Conservation (phyloP, 345 rosid species). For the Lagerstroemia speciosa region DNA sequence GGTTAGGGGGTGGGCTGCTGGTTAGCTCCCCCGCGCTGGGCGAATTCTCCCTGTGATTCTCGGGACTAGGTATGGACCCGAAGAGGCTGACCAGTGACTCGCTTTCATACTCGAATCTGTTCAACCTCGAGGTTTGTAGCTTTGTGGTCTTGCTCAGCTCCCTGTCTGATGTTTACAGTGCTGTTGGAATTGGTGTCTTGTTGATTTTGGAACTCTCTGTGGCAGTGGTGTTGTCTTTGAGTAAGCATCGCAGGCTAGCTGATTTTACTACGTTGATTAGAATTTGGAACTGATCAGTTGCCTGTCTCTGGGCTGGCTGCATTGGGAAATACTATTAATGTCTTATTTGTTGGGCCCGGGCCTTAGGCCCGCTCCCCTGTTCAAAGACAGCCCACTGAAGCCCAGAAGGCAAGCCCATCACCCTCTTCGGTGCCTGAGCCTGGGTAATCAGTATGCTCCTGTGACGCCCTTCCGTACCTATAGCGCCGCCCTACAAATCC, state of each 20-base stretch:
- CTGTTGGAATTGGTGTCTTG: conserved; percentile 8
- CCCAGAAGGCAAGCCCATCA: too few relatives aligned
- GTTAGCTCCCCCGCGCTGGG: conserved; percentile 17
- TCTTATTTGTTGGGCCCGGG: too few relatives aligned
- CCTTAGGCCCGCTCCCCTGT: too few relatives aligned
- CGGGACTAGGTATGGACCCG: conserved; percentile 52
- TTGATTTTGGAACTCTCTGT: neutral
- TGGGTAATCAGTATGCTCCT: too few relatives aligned
- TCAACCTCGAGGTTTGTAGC: conserved; percentile 83
- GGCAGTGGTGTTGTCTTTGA: neutral
- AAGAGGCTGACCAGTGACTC: conserved; percentile 51
- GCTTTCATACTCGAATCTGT: conserved; percentile 61
- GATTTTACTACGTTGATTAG: conserved; percentile 3
- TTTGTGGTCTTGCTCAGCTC: too few relatives aligned
- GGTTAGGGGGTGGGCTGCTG: conserved; percentile 7
- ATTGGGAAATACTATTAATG: conserved; percentile 6
- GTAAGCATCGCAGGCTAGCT: neutral
- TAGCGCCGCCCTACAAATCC: too few relatives aligned
- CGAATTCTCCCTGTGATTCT: conserved; percentile 21
- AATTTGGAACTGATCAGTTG: neutral
- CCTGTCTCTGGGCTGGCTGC: neutral
- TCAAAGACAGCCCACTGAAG: too few relatives aligned
- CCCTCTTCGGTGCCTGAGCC: too few relatives aligned
- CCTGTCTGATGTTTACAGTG: conserved; percentile 10
- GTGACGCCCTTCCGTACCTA: too few relatives aligned